Evolutionary conservation across 2,329 filamentous ascomycete genomes (phyloP).

Genomic region (Hymenoscyphus albidus): DNA sequence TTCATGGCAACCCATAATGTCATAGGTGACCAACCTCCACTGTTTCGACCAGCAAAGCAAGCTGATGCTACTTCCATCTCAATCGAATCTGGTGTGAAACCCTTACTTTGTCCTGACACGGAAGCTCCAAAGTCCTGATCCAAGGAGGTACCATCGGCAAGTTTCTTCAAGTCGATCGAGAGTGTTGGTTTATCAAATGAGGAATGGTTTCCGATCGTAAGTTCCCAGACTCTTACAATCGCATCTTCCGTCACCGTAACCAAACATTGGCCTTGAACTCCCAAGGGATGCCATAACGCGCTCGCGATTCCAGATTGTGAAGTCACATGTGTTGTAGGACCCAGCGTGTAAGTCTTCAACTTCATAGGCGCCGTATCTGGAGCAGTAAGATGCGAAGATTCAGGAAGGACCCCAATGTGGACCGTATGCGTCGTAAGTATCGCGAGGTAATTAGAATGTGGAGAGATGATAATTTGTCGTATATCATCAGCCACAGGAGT

Average conservation of each 20-base stretch:
- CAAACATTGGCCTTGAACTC: slow-evolving; percentile 73
- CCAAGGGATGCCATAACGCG: slow-evolving; percentile 88
- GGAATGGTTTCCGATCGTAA: slow-evolving; percentile 78
- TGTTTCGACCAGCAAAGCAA: slow-evolving; percentile 64
- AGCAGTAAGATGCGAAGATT: slow-evolving; percentile 69
- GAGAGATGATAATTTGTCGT: slow-evolving; percentile 79
- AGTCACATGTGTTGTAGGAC: slow-evolving; percentile 85
- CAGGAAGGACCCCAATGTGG: slow-evolving; percentile 81
- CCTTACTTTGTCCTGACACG: slow-evolving; percentile 67
- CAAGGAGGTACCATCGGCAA: slow-evolving; percentile 76
- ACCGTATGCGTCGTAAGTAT: slow-evolving; percentile 84
- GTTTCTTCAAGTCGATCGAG: slow-evolving; percentile 82
- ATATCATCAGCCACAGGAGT: slow-evolving; percentile 76
- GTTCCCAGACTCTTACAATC: slow-evolving; percentile 84
- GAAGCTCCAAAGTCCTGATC: slow-evolving; percentile 82
- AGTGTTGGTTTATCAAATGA: slow-evolving; percentile 82
- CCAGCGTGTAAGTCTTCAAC: slow-evolving; percentile 85
- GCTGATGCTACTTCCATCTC: slow-evolving; percentile 94
- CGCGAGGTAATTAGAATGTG: slow-evolving; percentile 75
- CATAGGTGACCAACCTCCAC: slow-evolving; percentile 91
- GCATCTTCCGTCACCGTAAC: slow-evolving; percentile 88
- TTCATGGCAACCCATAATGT: slow-evolving; percentile 96
- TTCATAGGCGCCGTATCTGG: slow-evolving; percentile 67
- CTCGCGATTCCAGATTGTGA: slow-evolving; percentile 77
- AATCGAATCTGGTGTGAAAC: slow-evolving; percentile 82